Percentiles rank a stretch among this genome's conserved stretches.
Conservation (phyloP, 208 protist genomes). For the Novymonas esmeraldas region DNA sequence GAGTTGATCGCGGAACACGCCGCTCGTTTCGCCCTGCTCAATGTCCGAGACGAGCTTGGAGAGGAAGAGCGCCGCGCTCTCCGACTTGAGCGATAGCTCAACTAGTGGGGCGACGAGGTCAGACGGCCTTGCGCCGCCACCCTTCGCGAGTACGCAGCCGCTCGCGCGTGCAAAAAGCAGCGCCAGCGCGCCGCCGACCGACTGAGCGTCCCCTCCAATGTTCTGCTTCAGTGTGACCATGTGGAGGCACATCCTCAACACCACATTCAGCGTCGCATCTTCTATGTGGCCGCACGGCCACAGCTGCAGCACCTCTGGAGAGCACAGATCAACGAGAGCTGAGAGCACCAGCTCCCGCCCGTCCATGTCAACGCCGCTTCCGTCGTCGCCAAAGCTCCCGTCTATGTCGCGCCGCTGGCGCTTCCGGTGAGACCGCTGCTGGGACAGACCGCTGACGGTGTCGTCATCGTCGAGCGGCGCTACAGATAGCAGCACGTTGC, state of each 20-base stretch:
- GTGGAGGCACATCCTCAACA: constrained; percentile 70
- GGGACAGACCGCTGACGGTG: constrained; percentile 5
- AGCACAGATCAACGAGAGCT: constrained; percentile 77
- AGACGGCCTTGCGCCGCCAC: constrained; percentile 33
- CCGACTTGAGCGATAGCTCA: constrained; percentile 78
- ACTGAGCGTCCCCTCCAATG: constrained; percentile 73
- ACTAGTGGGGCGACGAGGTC: constrained; percentile 79
- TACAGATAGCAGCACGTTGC: constrained; percentile 64
- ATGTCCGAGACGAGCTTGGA: constrained; percentile 77
- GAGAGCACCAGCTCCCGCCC: constrained; percentile 85
- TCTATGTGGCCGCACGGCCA: constrained; percentile 67
- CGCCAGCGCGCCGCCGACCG: constrained; percentile 65
- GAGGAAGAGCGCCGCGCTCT: constrained; percentile 74
- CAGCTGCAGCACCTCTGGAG: constrained; percentile 57
- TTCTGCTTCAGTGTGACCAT: constrained; percentile 90
- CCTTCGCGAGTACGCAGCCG: constrained; percentile 50
- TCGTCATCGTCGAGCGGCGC: constrained; percentile 61
- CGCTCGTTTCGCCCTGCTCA: constrained; percentile 54
- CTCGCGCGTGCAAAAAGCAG: constrained; percentile 70
- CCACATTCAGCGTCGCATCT: constrained; percentile 59
- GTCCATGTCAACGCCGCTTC: constrained; percentile 88
- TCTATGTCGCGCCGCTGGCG: constrained; percentile 44
- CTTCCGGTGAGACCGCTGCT: constrained; percentile 46
- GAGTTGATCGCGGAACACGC: constrained; percentile 37
- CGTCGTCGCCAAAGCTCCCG: constrained; percentile 82